phyloP scores from a whole-genome alignment of 805 yeast species.

The Metschnikowia orientalis region DNA sequence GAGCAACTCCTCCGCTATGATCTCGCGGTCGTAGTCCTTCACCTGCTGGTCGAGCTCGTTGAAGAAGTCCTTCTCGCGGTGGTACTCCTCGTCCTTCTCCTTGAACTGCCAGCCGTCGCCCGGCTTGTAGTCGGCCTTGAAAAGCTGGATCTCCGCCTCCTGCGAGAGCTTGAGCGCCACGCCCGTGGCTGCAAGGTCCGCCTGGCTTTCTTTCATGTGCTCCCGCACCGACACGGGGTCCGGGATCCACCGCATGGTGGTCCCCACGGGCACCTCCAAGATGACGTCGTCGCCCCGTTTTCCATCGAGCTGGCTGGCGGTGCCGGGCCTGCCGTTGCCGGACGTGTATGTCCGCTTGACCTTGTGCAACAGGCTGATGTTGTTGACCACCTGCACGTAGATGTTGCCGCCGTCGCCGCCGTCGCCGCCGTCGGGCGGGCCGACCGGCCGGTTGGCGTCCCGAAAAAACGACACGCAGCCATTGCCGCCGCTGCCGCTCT shows the following conservation, averaged over 20 bases:
- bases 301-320: slow-evolving; percentile 80
- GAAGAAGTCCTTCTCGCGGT: slow-evolving; percentile 63
- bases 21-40: slow-evolving; percentile 55
- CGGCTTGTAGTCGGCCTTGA: slow-evolving; percentile 54
- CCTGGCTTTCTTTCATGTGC: slow-evolving; percentile 17
- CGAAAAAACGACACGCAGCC: slow-evolving; percentile 83
- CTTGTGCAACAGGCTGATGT: slow-evolving; percentile 66
- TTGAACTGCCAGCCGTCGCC: slow-evolving; percentile 91
- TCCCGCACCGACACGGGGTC: slow-evolving; percentile 51
- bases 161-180: slow-evolving; percentile 21
- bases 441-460: slow-evolving; percentile 78
- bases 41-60: slow-evolving; percentile 59
- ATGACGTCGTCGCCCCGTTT: slow-evolving; percentile 72
- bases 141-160: slow-evolving; percentile 46
- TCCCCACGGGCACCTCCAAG: slow-evolving; percentile 88
- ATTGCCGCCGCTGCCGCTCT: slow-evolving; percentile 84
- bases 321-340: slow-evolving; percentile 66
- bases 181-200: slow-evolving; percentile 17
- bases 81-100: slow-evolving; percentile 70
- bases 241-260: slow-evolving; percentile 80
- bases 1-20: slow-evolving; percentile 51
- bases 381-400: slow-evolving; percentile 75
- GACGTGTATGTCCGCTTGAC: slow-evolving; percentile 68
- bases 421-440: slow-evolving; percentile 99
- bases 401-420: slow-evolving; percentile 93